Base-by-base conservation (phyloP, 768 basidiomycete species). In the Trametes coccinea region DNA sequence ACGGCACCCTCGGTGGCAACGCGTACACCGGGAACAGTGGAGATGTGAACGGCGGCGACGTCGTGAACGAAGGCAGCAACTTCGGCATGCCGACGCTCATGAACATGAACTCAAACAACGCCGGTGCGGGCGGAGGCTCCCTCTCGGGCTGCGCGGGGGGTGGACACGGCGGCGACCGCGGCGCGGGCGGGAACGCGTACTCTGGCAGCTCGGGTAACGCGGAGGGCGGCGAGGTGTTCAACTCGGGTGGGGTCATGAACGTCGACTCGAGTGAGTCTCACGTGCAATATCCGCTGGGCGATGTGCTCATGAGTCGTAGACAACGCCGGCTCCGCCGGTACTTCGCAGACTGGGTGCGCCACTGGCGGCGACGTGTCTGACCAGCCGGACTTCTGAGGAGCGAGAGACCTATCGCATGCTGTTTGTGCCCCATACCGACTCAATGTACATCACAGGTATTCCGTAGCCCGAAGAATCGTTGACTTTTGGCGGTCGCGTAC, bases 91-190 rank as follows among this genome's bases (percentile, higher is more conserved):
- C 66, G 34, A 63, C 67, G 13, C 30, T 75, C 51, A 64, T 75
- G 63, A 72, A 74, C 59, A 43, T 73, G 53, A 60, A 71, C 63
- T 73, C 74, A 40, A 71, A 71, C 65, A 75, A 75, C 60, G 70
- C 59, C 44, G 71, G 71, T 33, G 33, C 14, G 17, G 73, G 73
- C 29, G 73, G 73, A 0, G 63, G 56, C 27, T 72, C 71, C 14
- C 50, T 43, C 4, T 69, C 72, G 1, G 73, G 73, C 29, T 69
- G 69, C 51, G 70, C 73, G 2, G 17, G 11, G 11, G 67, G 67
- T 22, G 71, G 71, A 1, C 56, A 61, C 43, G 64, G 67, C 3
- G 49, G 57, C 53, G 53, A 57, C 22, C 43, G 37, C 41, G 69
- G 70, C 16, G 40, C 66, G 6, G 59, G 61, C 30, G 57, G 62